These are phyloP conservation scores for Fraxinus americana DNA, from an alignment of 257 asterid species.

Conservation along the genomic window DNA sequence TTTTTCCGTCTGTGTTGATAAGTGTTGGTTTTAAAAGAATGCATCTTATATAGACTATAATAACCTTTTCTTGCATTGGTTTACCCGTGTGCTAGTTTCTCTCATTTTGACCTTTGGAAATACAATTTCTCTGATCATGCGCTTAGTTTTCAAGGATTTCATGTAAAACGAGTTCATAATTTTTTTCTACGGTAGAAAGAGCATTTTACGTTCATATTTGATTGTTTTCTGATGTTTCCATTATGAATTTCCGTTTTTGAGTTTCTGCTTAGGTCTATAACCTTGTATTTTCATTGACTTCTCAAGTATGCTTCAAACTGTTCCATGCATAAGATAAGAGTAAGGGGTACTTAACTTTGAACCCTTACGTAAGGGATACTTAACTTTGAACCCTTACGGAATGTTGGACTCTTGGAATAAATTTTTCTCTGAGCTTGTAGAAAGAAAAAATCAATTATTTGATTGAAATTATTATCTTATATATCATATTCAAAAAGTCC, in stretches of 20 bases:
- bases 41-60: neutral
- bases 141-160: neutral
- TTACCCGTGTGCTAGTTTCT: neutral
- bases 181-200: neutral
- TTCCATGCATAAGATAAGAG: neutral
- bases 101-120: neutral
- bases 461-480: no score
- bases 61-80: neutral
- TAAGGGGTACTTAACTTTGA: neutral
- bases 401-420: neutral
- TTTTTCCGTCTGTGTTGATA: neutral
- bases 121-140: neutral
- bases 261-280: neutral
- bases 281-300: neutral
- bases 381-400: neutral
- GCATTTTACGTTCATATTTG: neutral
- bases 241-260: neutral
- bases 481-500: neutral
- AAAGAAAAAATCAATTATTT: no score
- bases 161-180: neutral
- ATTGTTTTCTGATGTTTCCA: neutral
- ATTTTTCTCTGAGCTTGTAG: neutral
- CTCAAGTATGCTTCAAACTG: neutral
- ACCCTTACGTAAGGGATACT: neutral
- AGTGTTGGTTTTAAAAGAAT: conserved; percentile 6